phyloP scores from a whole-genome alignment of 1,139 yeast species.

The Yamadazyma blattariae region DNA sequence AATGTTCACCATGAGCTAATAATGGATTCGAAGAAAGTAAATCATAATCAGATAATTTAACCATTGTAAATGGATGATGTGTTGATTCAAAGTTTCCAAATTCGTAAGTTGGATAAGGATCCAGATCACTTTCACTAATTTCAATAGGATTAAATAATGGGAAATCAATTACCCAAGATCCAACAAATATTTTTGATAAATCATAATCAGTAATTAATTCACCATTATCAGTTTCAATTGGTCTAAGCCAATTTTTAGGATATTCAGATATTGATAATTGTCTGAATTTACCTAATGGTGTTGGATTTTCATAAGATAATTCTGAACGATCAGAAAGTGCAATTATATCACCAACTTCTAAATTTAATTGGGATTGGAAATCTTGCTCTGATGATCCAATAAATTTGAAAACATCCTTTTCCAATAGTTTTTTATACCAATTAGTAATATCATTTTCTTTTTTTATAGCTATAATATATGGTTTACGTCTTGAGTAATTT shows the following conservation, averaged over 20 bases:
- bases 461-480: constrained; percentile 52
- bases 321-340: constrained; percentile 71
- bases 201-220: constrained; percentile 16
- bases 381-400: constrained; percentile 15
- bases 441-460: constrained; percentile 30
- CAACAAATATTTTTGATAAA: constrained; percentile 47
- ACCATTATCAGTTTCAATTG: constrained; percentile 20
- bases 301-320: constrained; percentile 83
- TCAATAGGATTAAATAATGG: constrained; percentile 85
- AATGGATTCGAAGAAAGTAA: constrained; percentile 54
- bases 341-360: constrained; percentile 68
- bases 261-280: constrained; percentile 62
- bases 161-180: constrained; percentile 84
- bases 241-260: constrained; percentile 52
- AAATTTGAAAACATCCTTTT: constrained; percentile 22
- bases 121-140: constrained; percentile 19
- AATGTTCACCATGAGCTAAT: constrained; percentile 83
- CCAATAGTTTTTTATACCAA: constrained; percentile 45
- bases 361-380: constrained; percentile 31
- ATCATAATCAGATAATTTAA: constrained; percentile 64
- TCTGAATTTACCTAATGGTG: constrained; percentile 86
- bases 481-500: constrained; percentile 58
- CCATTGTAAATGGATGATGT: constrained; percentile 98
- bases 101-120: constrained; percentile 62
- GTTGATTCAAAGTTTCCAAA: constrained; percentile 56